Evolutionary conservation across 306 rosid genomes (phyloP).

Genomic region (Leucaena leucocephala): DNA sequence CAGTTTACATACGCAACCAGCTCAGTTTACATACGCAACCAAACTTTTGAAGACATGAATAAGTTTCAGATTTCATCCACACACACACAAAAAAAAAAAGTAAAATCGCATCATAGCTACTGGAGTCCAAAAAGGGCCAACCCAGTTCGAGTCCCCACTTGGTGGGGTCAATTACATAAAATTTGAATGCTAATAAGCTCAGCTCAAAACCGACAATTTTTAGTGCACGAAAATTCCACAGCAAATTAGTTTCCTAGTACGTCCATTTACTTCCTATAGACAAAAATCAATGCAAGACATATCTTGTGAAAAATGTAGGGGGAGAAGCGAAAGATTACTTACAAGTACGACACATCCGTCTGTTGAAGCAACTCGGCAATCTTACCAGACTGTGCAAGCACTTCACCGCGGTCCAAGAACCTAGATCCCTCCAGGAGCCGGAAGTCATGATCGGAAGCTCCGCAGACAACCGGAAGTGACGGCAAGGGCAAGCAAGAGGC

Average conservation of each 20-base stretch:
- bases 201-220: conserved; percentile 23
- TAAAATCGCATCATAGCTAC: conserved; percentile 10
- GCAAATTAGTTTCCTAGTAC: conserved; percentile 13
- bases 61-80: conserved; percentile 7
- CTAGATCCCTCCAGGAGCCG: conserved; percentile 65
- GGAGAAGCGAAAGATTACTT: conserved; percentile 35
- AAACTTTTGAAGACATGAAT: neutral
- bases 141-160: too few relatives aligned
- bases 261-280: conserved; percentile 20
- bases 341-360: conserved; percentile 93
- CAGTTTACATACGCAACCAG: neutral
- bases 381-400: conserved; percentile 68
- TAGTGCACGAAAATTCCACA: conserved; percentile 1
- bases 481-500: conserved; percentile 92
- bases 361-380: conserved; percentile 84
- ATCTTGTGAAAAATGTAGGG: conserved; percentile 16
- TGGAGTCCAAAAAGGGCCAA: too few relatives aligned
- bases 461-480: conserved; percentile 89
- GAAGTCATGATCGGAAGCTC: conserved; percentile 72
- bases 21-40: neutral
- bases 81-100: neutral
- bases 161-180: conserved; percentile 30
- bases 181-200: conserved; percentile 24
- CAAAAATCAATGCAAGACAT: conserved; percentile 31
- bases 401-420: conserved; percentile 51